These are phyloP conservation scores for Rhizodiscina lignyota DNA, from an alignment of 495 filamentous ascomycete genomes.

Conservation along the genomic window DNA sequence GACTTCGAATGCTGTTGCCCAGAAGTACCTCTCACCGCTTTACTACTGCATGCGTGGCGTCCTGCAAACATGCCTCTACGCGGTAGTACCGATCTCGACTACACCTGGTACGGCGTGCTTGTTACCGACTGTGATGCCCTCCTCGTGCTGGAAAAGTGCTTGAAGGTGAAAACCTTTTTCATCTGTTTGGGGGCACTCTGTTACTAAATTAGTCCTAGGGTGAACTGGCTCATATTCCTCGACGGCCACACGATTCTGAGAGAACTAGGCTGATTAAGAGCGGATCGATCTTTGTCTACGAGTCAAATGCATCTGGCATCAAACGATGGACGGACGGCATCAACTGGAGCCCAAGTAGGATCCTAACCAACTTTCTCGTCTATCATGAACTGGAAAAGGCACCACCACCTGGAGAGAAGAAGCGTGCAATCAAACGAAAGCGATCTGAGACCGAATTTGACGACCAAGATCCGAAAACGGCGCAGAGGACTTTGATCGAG, in stretches of 20 bases:
- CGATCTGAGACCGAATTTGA: constrained; percentile 24
- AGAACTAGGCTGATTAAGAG: constrained; percentile 56
- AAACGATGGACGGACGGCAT: constrained; percentile 90
- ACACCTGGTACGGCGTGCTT: too few relatives aligned
- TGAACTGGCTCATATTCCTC: constrained; percentile 50
- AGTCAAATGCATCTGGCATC: constrained; percentile 74
- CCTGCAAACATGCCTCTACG: too few relatives aligned
- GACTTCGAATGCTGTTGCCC: too few relatives aligned
- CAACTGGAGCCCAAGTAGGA: constrained; percentile 80
- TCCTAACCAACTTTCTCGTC: constrained; percentile 74
- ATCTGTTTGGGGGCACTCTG: too few relatives aligned
- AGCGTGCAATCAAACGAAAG: constrained; percentile 61
- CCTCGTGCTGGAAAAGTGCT: too few relatives aligned
- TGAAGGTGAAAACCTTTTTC: too few relatives aligned
- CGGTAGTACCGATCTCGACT: too few relatives aligned
- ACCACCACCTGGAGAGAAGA: constrained; percentile 79
- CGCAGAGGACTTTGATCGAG: constrained; percentile 11
- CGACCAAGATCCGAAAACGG: constrained; percentile 16
- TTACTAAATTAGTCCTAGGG: too few relatives aligned
- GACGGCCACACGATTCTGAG: constrained; percentile 75
- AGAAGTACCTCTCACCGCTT: too few relatives aligned
- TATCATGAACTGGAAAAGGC: constrained; percentile 75
- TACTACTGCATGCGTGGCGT: too few relatives aligned
- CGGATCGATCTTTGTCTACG: constrained; percentile 79
- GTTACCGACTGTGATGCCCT: too few relatives aligned